A percentile compares a stretch with the other conserved stretches of the same genome.
These are phyloP conservation scores for Malus sieversii DNA, from an alignment of 306 rosid genomes.

Conservation along the genomic window DNA sequence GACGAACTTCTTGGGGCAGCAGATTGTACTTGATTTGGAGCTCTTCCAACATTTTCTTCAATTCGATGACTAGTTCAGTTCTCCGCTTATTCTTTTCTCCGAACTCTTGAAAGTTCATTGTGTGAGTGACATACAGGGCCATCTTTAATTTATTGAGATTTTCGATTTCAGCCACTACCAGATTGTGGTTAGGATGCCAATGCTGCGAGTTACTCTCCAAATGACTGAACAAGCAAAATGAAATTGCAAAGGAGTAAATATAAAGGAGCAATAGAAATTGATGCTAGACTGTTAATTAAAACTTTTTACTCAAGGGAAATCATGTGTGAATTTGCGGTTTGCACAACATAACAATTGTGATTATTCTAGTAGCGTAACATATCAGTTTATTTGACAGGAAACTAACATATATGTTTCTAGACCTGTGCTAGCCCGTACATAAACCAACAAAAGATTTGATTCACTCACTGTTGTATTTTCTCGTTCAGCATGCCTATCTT, in stretches of 20 bases:
- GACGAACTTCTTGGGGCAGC: conserved; percentile 62
- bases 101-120: conserved; percentile 75
- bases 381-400: background rate
- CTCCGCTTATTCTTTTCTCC: conserved; percentile 63
- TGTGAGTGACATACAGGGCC: conserved; percentile 53
- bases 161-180: conserved; percentile 61
- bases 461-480: conserved; percentile 45
- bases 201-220: conserved; percentile 50
- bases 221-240: conserved; percentile 42
- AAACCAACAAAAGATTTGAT: background rate
- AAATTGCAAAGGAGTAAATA: background rate
- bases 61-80: conserved; percentile 55
- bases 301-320: background rate
- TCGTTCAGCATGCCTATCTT: conserved; percentile 62
- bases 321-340: background rate
- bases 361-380: background rate
- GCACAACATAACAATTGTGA: background rate
- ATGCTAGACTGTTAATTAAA: background rate
- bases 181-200: conserved; percentile 58
- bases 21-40: conserved; percentile 66
- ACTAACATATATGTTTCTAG: background rate
- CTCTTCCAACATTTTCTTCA: conserved; percentile 74
- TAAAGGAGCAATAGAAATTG: background rate
- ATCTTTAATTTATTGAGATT: conserved; percentile 64
- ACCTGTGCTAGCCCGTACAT: background rate